Conservation (phyloP, 2,329 filamentous ascomycete species). For the Grosmannia clavigera region DNA sequence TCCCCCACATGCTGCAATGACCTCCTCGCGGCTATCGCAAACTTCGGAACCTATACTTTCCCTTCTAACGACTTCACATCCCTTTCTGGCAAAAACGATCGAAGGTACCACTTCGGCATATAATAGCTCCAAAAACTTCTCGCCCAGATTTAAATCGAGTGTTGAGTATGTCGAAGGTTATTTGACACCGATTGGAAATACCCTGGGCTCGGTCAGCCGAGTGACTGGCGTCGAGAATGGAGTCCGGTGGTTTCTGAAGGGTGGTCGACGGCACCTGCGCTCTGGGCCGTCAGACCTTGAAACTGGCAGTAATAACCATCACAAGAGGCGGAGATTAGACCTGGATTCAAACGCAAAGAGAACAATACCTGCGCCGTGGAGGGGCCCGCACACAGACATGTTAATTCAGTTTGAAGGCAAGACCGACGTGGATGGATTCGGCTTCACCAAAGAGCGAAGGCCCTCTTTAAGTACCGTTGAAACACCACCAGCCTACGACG, state of each 20-base stretch:
- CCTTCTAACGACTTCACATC: slow-evolving; percentile 78
- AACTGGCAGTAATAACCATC: slow-evolving; percentile 28
- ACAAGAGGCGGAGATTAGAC: slow-evolving; percentile 37
- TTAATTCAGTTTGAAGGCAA: not conserved
- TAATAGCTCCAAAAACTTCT: slow-evolving; percentile 78
- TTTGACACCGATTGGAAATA: slow-evolving; percentile 74
- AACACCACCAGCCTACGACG: slow-evolving; percentile 72
- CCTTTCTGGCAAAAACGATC: slow-evolving; percentile 73
- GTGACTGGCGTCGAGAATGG: slow-evolving; percentile 81
- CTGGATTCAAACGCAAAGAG: not conserved
- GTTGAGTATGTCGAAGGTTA: slow-evolving; percentile 86
- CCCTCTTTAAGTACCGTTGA: slow-evolving; percentile 60
- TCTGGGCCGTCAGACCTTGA: slow-evolving; percentile 29
- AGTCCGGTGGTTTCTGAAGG: slow-evolving; percentile 69
- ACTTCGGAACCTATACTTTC: slow-evolving; percentile 66
- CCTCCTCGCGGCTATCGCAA: slow-evolving; percentile 20
- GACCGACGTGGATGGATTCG: slow-evolving; percentile 10
- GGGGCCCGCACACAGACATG: not conserved
- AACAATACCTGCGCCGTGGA: not conserved
- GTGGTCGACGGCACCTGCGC: slow-evolving; percentile 37
- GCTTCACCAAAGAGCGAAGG: slow-evolving; percentile 31
- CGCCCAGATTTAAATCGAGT: slow-evolving; percentile 71
- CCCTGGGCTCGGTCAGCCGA: slow-evolving; percentile 70
- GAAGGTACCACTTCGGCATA: slow-evolving; percentile 78
- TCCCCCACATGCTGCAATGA: slow-evolving; percentile 24